phyloP scores from a whole-genome alignment of 495 filamentous ascomycete species.

The Penicillium goetzii region DNA sequence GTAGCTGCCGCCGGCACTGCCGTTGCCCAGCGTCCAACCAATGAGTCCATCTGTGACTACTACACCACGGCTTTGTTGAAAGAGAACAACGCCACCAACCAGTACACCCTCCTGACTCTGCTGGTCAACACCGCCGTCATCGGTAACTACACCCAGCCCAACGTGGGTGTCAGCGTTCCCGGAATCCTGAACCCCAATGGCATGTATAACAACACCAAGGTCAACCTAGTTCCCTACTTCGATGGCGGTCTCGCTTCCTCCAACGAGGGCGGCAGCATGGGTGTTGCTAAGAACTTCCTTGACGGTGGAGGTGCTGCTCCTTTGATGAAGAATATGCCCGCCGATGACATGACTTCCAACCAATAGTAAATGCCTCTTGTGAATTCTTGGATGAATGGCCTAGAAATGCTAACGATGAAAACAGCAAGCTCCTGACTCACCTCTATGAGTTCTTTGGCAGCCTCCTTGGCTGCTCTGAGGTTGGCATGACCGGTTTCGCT shows the following conservation, averaged over 20 bases:
- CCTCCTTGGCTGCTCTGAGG: slow-evolving; percentile 53
- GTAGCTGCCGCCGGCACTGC: slow-evolving; percentile 12
- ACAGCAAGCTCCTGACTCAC: slow-evolving; percentile 56
- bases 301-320: slow-evolving; percentile 57
- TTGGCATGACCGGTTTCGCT: slow-evolving; percentile 47
- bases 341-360: slow-evolving; percentile 44
- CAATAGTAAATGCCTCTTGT: slow-evolving; percentile 52
- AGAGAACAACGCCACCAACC: slow-evolving; percentile 57
- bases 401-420: background rate
- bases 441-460: slow-evolving; percentile 59
- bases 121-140: slow-evolving; percentile 60
- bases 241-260: slow-evolving; percentile 50
- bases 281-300: slow-evolving; percentile 55
- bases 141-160: slow-evolving; percentile 56
- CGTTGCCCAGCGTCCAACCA: slow-evolving; percentile 47
- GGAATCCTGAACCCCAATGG: slow-evolving; percentile 52
- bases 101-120: slow-evolving; percentile 53
- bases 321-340: slow-evolving; percentile 52
- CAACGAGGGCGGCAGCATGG: slow-evolving; percentile 43
- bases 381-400: background rate
- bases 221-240: slow-evolving; percentile 59
- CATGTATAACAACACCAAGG: slow-evolving; percentile 47
- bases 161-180: slow-evolving; percentile 48
- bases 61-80: slow-evolving; percentile 56
- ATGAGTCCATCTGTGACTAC: slow-evolving; percentile 57